Conservation (phyloP, 2,329 filamentous ascomycete species). For the Xylaria sp. region DNA sequence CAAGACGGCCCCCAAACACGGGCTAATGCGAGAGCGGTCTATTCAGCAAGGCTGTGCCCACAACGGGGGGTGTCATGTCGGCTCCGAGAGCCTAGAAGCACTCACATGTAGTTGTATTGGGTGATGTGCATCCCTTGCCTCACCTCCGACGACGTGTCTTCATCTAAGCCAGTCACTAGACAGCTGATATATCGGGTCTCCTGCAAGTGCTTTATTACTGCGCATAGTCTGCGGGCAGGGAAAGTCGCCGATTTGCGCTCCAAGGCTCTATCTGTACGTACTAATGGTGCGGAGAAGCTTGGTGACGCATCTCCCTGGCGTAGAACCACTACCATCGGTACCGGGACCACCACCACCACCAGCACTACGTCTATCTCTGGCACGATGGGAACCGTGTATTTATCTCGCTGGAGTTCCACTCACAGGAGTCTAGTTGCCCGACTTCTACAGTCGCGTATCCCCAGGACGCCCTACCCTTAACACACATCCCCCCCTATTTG, state of each 20-base stretch:
- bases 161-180: constrained; percentile 16
- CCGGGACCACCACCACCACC: no score
- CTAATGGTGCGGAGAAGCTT: constrained; percentile 18
- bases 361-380: neutral
- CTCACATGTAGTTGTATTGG: constrained; percentile 14
- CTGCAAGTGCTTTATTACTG: constrained; percentile 11
- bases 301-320: constrained; percentile 3
- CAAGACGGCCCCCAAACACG: constrained; percentile 24
- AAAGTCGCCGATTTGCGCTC: constrained; percentile 21
- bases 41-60: constrained; percentile 11
- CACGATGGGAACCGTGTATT: constrained; percentile 17
- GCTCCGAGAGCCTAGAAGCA: constrained; percentile 7
- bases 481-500: neutral
- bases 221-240: constrained; percentile 19
- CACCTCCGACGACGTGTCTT: constrained; percentile 12
- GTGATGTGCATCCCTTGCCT: constrained; percentile 6
- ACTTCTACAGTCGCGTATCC: neutral
- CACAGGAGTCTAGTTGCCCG: neutral
- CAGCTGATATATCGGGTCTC: constrained; percentile 20
- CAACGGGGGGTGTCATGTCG: constrained; percentile 5
- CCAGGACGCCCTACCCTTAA: constrained; percentile 7
- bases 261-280: neutral
- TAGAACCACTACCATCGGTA: neutral
- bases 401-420: constrained; percentile 15
- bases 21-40: neutral